phyloP scores from a whole-genome alignment of 257 asterid genomes.

The Gardenia jasminoides region DNA sequence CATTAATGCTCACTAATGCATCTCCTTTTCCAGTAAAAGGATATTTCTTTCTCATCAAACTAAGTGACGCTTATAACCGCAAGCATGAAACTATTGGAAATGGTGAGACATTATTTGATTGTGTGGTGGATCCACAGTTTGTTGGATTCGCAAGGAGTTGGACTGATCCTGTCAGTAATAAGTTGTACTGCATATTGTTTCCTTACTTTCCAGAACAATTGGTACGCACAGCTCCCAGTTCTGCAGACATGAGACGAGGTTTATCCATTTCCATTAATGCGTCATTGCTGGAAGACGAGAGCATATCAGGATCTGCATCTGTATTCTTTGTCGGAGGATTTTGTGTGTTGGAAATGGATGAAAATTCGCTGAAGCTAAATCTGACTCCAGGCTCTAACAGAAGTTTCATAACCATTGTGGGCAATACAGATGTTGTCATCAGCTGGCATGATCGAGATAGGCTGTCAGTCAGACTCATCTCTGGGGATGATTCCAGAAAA shows the following conservation, averaged over 20 bases:
- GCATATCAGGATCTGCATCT: conserved; percentile 65
- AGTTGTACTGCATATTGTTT: conserved; percentile 60
- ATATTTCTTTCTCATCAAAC: conserved; percentile 59
- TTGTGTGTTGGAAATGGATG: conserved; percentile 49
- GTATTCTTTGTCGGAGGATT: conserved; percentile 81
- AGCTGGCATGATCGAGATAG: conserved; percentile 53
- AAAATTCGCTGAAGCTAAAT: conserved; percentile 45
- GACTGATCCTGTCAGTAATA: conserved; percentile 56
- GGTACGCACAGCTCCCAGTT: conserved; percentile 37
- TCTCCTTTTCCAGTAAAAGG: conserved; percentile 72
- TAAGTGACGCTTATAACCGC: conserved; percentile 30
- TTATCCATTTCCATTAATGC: conserved; percentile 56
- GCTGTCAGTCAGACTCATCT: conserved; percentile 40
- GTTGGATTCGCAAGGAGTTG: conserved; percentile 71
- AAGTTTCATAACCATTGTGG: conserved; percentile 55
- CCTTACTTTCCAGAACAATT: conserved; percentile 75
- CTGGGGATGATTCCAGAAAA: conserved; percentile 26
- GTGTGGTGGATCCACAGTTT: conserved; percentile 60
- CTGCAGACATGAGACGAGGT: conserved; percentile 29
- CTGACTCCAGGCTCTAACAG: conserved; percentile 45
- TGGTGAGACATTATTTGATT: conserved; percentile 37
- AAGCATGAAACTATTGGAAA: conserved; percentile 28
- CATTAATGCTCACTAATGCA: conserved; percentile 61
- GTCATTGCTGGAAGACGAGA: conserved; percentile 49
- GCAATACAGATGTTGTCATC: conserved; percentile 64